Evolutionary conservation across 805 yeast genomes (phyloP).

Genomic region (Komagataella populi): DNA sequence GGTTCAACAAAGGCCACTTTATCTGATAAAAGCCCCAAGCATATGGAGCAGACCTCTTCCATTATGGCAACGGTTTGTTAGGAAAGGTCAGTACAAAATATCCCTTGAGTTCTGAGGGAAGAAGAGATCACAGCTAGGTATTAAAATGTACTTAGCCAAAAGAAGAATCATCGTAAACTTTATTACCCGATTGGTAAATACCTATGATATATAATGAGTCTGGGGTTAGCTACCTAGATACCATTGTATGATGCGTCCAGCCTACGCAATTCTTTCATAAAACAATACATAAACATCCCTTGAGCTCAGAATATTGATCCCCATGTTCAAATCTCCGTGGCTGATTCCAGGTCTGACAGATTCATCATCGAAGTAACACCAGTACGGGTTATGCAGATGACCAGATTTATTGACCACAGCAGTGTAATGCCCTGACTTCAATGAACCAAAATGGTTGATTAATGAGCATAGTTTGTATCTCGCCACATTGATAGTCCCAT

Average conservation of each 20-base stretch:
- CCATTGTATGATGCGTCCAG: neutral
- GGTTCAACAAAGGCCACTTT: slow-evolving; percentile 7
- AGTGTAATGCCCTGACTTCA: slow-evolving; percentile 69
- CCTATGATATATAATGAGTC: too few relatives aligned
- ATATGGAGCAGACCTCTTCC: neutral
- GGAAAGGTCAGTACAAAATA: neutral
- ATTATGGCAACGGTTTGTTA: neutral
- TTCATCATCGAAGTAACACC: slow-evolving; percentile 75
- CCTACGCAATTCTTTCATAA: slow-evolving; percentile 22
- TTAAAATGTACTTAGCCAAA: neutral
- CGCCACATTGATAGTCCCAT: slow-evolving; percentile 9
- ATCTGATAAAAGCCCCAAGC: neutral
- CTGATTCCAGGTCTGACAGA: slow-evolving; percentile 26
- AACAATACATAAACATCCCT: slow-evolving; percentile 59
- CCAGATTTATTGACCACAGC: slow-evolving; percentile 39
- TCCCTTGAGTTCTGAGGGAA: neutral
- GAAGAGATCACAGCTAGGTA: too few relatives aligned
- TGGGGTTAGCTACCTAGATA: neutral
- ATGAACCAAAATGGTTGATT: slow-evolving; percentile 55
- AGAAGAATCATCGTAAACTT: neutral
- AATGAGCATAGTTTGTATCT: slow-evolving; percentile 46
- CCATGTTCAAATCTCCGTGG: slow-evolving; percentile 31
- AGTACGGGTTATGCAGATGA: slow-evolving; percentile 30
- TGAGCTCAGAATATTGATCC: slow-evolving; percentile 26
- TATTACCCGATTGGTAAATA: neutral